Evolutionary conservation across 306 rosid species (phyloP).

Genomic region (Bauhinia variegata): DNA sequence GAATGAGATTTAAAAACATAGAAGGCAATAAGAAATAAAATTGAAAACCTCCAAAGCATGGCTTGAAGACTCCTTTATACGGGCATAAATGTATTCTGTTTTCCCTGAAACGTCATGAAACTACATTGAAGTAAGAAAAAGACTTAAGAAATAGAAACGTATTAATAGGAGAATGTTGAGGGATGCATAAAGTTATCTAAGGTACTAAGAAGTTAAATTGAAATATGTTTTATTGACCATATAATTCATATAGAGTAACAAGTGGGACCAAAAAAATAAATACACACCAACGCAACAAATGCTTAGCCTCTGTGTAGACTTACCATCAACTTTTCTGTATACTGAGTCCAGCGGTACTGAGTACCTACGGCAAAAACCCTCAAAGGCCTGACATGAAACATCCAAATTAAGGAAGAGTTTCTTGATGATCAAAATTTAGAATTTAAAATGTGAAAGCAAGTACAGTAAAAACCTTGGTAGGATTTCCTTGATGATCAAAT

Average conservation of each 20-base stretch:
- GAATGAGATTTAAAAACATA: not conserved
- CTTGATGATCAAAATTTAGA: conserved; percentile 13
- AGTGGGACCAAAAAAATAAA: no score
- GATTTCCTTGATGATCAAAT: conserved; percentile 80
- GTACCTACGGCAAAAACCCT: conserved; percentile 86
- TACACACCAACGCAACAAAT: no score
- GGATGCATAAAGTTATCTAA: conserved; percentile 13
- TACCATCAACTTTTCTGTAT: conserved; percentile 79
- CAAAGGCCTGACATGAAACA: conserved; percentile 73
- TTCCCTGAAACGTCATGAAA: conserved; percentile 71
- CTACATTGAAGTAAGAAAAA: conserved; percentile 26
- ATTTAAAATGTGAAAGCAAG: conserved; percentile 1
- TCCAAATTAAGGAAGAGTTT: conserved; percentile 30
- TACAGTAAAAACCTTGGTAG: conserved; percentile 70
- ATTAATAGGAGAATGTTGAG: conserved; percentile 9
- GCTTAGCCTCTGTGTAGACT: no score
- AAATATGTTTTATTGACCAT: conserved; percentile 2
- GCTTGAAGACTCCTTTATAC: conserved; percentile 70
- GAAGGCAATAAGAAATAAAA: conserved; percentile 15
- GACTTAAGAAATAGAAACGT: conserved; percentile 3
- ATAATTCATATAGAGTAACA: no score
- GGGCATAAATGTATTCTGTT: conserved; percentile 86
- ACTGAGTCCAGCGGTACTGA: conserved; percentile 67
- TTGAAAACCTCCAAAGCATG: conserved; percentile 72
- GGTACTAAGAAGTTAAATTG: conserved; percentile 28